Conservation (phyloP, 352 stramenopile species). For the Aphanomyces euteiches region DNA sequence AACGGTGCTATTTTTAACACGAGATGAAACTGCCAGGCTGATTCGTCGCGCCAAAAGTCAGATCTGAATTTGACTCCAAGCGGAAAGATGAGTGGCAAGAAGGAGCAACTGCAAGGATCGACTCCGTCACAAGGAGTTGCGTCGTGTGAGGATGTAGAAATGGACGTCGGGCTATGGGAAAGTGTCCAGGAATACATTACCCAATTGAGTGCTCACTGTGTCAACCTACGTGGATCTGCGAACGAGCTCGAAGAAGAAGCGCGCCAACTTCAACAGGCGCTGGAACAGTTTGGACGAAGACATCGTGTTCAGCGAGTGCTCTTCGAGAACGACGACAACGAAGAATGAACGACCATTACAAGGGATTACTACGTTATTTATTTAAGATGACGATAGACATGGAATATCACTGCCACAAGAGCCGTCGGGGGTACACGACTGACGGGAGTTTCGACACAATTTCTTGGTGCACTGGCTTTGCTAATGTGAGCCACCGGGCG, state of each 20-base stretch:
- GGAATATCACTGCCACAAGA: not conserved
- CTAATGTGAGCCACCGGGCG: not conserved
- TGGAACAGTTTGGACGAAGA: not conserved
- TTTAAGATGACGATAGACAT: not conserved
- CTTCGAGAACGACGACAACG: slow-evolving; percentile 5
- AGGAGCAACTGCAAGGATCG: not conserved
- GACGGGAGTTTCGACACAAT: not conserved
- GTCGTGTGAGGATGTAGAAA: not conserved
- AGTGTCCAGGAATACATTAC: slow-evolving; percentile 8
- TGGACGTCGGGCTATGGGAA: slow-evolving; percentile 5
- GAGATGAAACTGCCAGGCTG: too few relatives aligned
- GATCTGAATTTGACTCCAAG: too few relatives aligned
- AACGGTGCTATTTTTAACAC: too few relatives aligned
- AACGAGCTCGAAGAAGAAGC: slow-evolving; percentile 13
- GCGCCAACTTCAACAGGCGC: not conserved
- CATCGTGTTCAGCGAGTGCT: slow-evolving; percentile 8
- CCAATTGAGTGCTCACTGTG: not conserved
- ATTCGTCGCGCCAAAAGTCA: too few relatives aligned
- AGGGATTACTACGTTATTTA: not conserved
- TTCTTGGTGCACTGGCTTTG: not conserved
- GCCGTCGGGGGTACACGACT: not conserved
- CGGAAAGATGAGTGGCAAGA: too few relatives aligned
- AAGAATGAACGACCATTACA: not conserved
- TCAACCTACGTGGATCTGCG: not conserved
- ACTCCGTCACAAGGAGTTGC: not conserved